Evolutionary conservation across 148 eudicot species (phyloP), one percentile per base, ranked within the genome.

Genomic region (Fallopia convolvulus): DNA sequence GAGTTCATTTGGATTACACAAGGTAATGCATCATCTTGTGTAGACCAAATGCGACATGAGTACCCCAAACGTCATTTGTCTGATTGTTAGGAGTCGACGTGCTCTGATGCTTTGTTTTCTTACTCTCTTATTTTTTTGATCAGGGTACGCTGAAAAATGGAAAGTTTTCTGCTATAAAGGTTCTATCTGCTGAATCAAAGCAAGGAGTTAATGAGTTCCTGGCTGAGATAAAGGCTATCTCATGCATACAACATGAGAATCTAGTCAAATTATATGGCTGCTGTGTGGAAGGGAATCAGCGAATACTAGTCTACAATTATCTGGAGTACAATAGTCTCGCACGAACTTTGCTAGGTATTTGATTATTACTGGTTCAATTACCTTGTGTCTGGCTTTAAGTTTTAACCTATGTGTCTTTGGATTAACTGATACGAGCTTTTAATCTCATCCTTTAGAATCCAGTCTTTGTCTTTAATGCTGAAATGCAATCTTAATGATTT

Each of bases 101-200:
- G 5, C 33, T 61, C 42, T 68, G 12, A 68, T 15, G 42, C 44
- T 68, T 39, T 44, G 47, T 44, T 30, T 61, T 61, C 46, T 40
- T 40, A 14, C 46, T 7, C 26, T 9, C 65, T 13, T 26, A 26
- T 26, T 14, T 0, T 65, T 80, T 55, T 84, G 15, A 50, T 46
- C 79, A 87, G 90, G 90, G 83, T 78, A 85, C 77, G 76, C 90
- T 87, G 49, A 87, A 83, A 72, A 56, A 78, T 80, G 90, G 88
- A 52, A 87, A 81, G 53, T 13, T 85, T 26, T 86, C 82, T 78
- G 90, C 90, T 36, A 77, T 87, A 72, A 87, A 87, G 82, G 90
- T 87, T 78, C 74, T 87, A 73, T 85, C 88, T 40, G 75, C 88
- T 78, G 85, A 83, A 78, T 87, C 90, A 40, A 80, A 77, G 74